A percentile compares a stretch with the other conserved stretches of the same genome.
Evolutionary conservation across 257 asterid genomes (phyloP).

Genomic region (Solanum paucissectum): DNA sequence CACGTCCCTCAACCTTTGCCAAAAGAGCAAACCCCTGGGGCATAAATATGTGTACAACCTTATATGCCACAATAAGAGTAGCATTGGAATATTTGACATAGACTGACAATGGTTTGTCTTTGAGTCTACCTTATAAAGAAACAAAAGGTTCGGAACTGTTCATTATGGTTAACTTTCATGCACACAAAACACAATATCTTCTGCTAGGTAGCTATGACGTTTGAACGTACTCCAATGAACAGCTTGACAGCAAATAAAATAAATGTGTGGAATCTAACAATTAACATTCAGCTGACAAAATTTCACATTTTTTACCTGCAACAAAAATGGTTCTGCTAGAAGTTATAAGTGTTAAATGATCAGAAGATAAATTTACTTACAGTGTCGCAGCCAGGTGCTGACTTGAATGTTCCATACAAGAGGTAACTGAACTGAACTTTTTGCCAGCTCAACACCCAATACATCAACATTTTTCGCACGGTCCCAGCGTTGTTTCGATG

Average conservation of each 20-base stretch:
- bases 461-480: conserved; percentile 92
- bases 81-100: neutral
- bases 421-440: conserved; percentile 82
- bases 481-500: conserved; percentile 69
- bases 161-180: neutral
- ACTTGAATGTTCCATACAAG: conserved; percentile 98
- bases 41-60: neutral
- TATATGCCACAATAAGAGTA: neutral
- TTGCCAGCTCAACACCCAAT: conserved; percentile 85
- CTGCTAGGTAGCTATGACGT: neutral
- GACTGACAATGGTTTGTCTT: neutral
- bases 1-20: neutral
- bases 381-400: conserved; percentile 99
- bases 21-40: neutral
- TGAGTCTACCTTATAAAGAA: neutral
- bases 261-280: neutral
- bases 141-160: neutral
- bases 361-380: conserved; percentile 43
- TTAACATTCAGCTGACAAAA: neutral
- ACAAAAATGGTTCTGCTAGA: neutral
- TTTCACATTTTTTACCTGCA: neutral
- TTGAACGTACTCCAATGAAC: neutral
- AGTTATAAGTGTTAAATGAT: neutral
- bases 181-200: neutral
- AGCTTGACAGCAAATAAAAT: neutral